phyloP scores from a whole-genome alignment of 2,329 filamentous ascomycete species.

The Myotisia sp. region DNA sequence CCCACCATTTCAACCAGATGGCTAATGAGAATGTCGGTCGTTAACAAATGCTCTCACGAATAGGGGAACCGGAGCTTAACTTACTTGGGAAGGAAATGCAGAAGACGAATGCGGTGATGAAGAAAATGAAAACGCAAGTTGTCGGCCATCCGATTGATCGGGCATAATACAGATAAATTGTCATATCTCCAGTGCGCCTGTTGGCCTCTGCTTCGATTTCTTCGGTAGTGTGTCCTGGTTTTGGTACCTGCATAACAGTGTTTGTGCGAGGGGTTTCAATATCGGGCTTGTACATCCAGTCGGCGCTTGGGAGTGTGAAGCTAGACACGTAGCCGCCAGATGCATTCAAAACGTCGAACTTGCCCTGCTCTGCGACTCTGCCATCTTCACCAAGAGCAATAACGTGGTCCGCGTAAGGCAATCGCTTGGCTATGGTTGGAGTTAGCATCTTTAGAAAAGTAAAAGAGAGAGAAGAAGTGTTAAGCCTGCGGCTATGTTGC shows the following conservation, averaged over 20 bases:
- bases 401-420: conserved; percentile 31
- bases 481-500: too few relatives aligned
- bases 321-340: conserved; percentile 29
- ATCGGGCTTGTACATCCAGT: conserved; percentile 17
- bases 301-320: conserved; percentile 22
- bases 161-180: conserved; percentile 31
- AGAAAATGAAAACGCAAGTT: conserved; percentile 23
- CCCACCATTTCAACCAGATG: conserved; percentile 32
- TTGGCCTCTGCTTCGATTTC: conserved; percentile 18
- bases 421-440: conserved; percentile 21
- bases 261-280: conserved; percentile 5
- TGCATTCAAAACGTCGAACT: conserved; percentile 23
- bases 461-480: too few relatives aligned
- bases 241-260: not conserved
- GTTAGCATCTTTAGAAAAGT: too few relatives aligned
- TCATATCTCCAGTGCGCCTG: conserved; percentile 27
- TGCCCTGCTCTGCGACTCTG: conserved; percentile 29
- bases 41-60: conserved; percentile 1
- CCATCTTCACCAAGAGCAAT: conserved; percentile 27
- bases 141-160: conserved; percentile 25
- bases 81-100: conserved; percentile 29
- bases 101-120: conserved; percentile 26
- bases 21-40: conserved; percentile 11
- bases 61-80: not conserved
- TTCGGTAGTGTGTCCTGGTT: conserved; percentile 10